These are phyloP conservation scores for Dothistroma pini DNA, from an alignment of 2,329 filamentous ascomycete genomes.

Conservation along the genomic window DNA sequence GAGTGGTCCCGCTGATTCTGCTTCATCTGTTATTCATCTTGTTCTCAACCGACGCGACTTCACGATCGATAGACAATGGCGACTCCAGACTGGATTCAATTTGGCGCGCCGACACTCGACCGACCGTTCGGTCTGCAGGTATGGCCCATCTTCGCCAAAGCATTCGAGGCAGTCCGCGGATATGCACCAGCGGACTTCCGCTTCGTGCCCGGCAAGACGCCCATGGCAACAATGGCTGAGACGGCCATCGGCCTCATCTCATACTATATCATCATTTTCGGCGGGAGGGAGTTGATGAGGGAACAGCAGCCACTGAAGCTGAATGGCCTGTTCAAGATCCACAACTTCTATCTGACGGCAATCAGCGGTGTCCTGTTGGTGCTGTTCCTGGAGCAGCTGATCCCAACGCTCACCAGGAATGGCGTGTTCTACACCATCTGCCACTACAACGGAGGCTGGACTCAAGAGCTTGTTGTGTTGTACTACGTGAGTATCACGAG, in stretches of 20 bases:
- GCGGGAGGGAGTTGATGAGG: conserved; percentile 89
- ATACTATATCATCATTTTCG: conserved; percentile 94
- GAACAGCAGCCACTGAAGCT: conserved; percentile 80
- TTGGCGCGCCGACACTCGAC: conserved; percentile 72
- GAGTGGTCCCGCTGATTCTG: neutral
- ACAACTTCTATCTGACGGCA: conserved; percentile 90
- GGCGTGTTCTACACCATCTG: conserved; percentile 92
- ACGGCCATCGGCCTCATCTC: conserved; percentile 74
- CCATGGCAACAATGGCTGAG: conserved; percentile 84
- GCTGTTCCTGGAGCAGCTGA: conserved; percentile 86
- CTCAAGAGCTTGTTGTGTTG: conserved; percentile 82
- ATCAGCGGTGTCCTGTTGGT: conserved; percentile 77
- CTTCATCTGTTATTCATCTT: neutral
- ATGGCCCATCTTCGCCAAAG: conserved; percentile 93
- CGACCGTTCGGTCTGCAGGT: conserved; percentile 85
- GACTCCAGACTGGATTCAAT: conserved; percentile 51
- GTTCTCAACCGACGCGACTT: neutral
- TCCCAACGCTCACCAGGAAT: conserved; percentile 73
- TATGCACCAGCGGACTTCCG: conserved; percentile 83
- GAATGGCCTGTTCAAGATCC: conserved; percentile 84
- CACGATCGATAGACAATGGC: conserved; percentile 39
- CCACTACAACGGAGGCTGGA: conserved; percentile 79
- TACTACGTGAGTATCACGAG: conserved; percentile 75
- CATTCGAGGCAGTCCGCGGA: conserved; percentile 70
- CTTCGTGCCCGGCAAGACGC: conserved; percentile 76